phyloP scores from a whole-genome alignment of 2,329 filamentous ascomycete species.

The Tolypocladium sp. region DNA sequence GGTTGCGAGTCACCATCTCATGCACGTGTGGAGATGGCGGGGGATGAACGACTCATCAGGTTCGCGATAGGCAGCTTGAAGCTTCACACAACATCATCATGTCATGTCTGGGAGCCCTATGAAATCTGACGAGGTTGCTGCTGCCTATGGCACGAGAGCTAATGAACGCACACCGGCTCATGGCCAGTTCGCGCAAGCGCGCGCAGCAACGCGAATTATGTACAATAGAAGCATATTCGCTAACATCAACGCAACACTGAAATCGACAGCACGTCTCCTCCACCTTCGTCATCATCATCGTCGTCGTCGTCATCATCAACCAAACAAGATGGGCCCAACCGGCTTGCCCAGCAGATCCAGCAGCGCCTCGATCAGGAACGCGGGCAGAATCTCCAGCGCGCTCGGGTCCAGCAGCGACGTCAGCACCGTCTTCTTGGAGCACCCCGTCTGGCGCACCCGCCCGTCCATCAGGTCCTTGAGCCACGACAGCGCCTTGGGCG shows the following conservation, averaged over 20 bases:
- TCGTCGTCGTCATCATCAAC: not conserved
- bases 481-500: constrained; percentile 9
- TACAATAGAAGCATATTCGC: not conserved
- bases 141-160: no score
- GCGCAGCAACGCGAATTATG: not conserved
- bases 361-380: constrained; percentile 6
- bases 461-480: constrained; percentile 7
- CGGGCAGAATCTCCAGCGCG: constrained; percentile 5
- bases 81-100: no score
- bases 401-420: constrained; percentile 8
- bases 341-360: constrained; percentile 5
- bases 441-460: not conserved
- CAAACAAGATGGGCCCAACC: constrained; percentile 5
- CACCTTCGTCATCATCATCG: not conserved
- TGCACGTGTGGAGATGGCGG: not conserved
- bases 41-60: not conserved
- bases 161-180: not conserved
- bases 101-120: no score
- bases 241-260: not conserved
- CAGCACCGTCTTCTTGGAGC: constrained; percentile 1
- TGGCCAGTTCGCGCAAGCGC: not conserved
- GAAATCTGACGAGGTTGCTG: no score
- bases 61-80: no score
- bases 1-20: not conserved
- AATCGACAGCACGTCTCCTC: no score